Evolutionary conservation across 106 monocot genomes (phyloP).

Genomic region (Platanthera zijinensis): DNA sequence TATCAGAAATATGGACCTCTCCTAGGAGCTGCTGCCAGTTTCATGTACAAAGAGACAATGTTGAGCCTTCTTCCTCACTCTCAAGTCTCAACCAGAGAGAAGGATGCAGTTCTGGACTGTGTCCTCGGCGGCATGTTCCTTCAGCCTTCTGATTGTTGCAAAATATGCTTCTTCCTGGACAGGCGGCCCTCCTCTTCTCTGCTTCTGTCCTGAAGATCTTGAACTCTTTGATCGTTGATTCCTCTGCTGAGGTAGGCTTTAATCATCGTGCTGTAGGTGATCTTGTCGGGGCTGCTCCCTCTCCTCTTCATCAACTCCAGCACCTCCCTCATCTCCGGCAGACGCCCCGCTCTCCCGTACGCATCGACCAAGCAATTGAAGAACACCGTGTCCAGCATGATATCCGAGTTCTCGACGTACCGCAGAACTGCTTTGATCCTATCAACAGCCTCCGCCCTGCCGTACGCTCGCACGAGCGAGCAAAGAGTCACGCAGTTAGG

Average conservation of each 20-base stretch:
- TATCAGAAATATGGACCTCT: too few relatives aligned
- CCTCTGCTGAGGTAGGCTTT: constrained; percentile 73
- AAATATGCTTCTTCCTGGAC: neutral
- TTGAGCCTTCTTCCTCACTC: too few relatives aligned
- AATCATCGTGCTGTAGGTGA: constrained; percentile 86
- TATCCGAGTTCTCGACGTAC: constrained; percentile 70
- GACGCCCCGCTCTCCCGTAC: constrained; percentile 70
- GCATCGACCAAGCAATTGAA: constrained; percentile 96
- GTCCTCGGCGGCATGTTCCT: neutral
- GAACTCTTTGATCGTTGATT: constrained; percentile 48
- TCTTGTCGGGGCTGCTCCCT: constrained; percentile 68
- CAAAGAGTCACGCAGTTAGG: constrained; percentile 87
- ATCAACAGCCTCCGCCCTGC: constrained; percentile 46
- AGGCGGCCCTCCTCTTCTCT: neutral
- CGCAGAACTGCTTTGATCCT: constrained; percentile 69
- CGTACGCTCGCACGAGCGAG: constrained; percentile 84
- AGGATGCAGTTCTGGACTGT: neutral
- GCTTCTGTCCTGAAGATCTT: constrained; percentile 34
- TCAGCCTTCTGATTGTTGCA: neutral
- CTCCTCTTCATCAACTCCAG: constrained; percentile 74
- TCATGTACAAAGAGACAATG: too few relatives aligned
- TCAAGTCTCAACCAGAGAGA: neutral
- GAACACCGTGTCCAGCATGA: constrained; percentile 70
- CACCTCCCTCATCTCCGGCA: constrained; percentile 83
- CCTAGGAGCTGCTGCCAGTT: too few relatives aligned